A percentile compares a stretch with the other conserved stretches of the same genome.
Conservation (phyloP, 495 filamentous ascomycete species). For the Extremus antarcticus region DNA sequence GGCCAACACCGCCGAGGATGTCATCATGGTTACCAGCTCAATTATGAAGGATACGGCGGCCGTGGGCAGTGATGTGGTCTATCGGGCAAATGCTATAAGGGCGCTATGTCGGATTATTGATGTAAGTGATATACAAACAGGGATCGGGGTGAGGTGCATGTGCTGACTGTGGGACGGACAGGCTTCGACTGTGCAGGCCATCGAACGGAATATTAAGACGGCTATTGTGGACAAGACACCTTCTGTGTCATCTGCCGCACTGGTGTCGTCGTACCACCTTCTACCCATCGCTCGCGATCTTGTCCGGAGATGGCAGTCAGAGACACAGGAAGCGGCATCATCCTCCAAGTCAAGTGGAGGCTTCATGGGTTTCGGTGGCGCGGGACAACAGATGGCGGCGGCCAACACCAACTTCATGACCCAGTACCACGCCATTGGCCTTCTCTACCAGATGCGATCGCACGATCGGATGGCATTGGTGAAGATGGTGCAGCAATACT, state of each 20-base stretch:
- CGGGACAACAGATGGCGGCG: constrained; percentile 51
- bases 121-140: constrained; percentile 40
- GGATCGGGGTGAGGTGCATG: too few relatives aligned
- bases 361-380: constrained; percentile 80
- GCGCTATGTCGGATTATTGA: constrained; percentile 96
- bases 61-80: constrained; percentile 88
- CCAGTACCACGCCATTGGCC: constrained; percentile 96
- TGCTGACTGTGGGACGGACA: constrained; percentile 31
- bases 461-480: constrained; percentile 96
- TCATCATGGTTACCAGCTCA: constrained; percentile 98
- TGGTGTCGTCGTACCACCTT: constrained; percentile 97
- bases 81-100: constrained; percentile 92
- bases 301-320: constrained; percentile 95
- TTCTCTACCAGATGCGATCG: constrained; percentile 94
- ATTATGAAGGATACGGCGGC: constrained; percentile 97
- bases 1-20: constrained; percentile 90
- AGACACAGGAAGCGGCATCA: constrained; percentile 93
- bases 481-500: constrained; percentile 99
- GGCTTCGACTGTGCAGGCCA: constrained; percentile 94
- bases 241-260: constrained; percentile 90
- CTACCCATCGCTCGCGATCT: constrained; percentile 92
- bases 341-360: constrained; percentile 76
- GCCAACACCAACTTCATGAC: constrained; percentile 84
- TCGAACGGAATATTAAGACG: constrained; percentile 97
- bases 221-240: constrained; percentile 99